These are phyloP conservation scores for Cynara cardunculus DNA, from an alignment of 129 eudicot genomes.

Conservation along the genomic window DNA sequence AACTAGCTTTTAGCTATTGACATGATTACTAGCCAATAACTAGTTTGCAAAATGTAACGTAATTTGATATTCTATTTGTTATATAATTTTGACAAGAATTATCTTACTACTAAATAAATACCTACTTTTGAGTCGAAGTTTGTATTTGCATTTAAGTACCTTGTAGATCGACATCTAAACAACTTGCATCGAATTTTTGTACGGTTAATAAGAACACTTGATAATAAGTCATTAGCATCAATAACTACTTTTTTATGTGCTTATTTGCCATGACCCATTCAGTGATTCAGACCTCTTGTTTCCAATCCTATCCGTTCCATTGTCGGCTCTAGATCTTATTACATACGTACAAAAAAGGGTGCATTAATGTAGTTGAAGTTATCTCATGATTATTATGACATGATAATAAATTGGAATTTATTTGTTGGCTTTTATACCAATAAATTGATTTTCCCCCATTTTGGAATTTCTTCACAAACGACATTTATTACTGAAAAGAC, in stretches of 20 bases:
- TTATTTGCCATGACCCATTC: neutral
- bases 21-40: neutral
- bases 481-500: constrained; percentile 22
- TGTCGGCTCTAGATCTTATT: neutral
- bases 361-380: constrained; percentile 8
- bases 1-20: neutral
- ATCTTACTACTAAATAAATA: no score
- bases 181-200: neutral
- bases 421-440: constrained; percentile 1
- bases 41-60: no score
- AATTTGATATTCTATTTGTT: no score
- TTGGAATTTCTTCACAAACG: neutral
- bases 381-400: constrained; percentile 20
- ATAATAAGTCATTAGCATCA: neutral
- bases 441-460: constrained; percentile 12
- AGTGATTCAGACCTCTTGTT: neutral
- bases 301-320: neutral
- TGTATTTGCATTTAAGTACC: neutral
- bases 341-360: neutral
- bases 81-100: no score
- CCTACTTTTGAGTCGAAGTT: neutral
- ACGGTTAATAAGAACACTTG: neutral
- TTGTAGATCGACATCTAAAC: neutral
- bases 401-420: neutral
- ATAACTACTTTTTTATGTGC: neutral